Conservation (phyloP, 2,329 filamentous ascomycete genomes). For the Apiospora hydei region DNA sequence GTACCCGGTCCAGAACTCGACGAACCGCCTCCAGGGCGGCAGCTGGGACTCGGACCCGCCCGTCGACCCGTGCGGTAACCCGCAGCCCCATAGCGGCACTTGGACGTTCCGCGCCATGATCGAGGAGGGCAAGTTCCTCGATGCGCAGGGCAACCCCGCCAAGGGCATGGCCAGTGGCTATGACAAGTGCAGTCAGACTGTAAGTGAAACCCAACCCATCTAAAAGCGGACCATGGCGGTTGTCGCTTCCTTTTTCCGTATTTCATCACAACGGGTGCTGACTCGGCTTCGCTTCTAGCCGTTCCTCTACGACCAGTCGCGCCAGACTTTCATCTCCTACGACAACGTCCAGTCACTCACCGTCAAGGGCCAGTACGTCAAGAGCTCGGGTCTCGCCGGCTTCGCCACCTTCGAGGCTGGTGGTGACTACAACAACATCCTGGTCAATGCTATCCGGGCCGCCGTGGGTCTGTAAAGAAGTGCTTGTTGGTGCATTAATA, state of each 20-base stretch:
- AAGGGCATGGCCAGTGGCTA: slow-evolving; percentile 25
- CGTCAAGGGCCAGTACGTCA: slow-evolving; percentile 30
- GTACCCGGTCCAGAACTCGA: slow-evolving; percentile 31
- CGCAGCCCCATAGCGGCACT: slow-evolving; percentile 29
- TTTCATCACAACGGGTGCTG: no score
- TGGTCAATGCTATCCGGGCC: slow-evolving; percentile 26
- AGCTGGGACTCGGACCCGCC: slow-evolving; percentile 33
- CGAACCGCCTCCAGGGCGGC: slow-evolving; percentile 31
- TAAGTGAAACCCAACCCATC: slow-evolving; percentile 17
- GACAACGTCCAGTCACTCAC: slow-evolving; percentile 30
- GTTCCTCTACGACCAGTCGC: slow-evolving; percentile 27
- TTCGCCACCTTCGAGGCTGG: slow-evolving; percentile 31
- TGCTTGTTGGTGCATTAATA: neutral
- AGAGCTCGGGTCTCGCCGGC: slow-evolving; percentile 27
- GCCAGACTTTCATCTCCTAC: slow-evolving; percentile 30
- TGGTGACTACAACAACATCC: slow-evolving; percentile 32
- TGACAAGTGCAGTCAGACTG: slow-evolving; percentile 31
- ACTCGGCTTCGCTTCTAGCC: slow-evolving; percentile 26
- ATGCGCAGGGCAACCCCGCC: slow-evolving; percentile 27
- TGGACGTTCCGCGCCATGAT: slow-evolving; percentile 31
- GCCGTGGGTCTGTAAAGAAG: neutral
- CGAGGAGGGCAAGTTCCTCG: slow-evolving; percentile 30
- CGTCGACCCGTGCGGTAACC: slow-evolving; percentile 28
- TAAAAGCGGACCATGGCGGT: no score
- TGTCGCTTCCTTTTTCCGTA: no score